Evolutionary conservation across 768 basidiomycete genomes (phyloP), one percentile per base, ranked within the genome.

Genomic region (Pisolithus tinctorius): DNA sequence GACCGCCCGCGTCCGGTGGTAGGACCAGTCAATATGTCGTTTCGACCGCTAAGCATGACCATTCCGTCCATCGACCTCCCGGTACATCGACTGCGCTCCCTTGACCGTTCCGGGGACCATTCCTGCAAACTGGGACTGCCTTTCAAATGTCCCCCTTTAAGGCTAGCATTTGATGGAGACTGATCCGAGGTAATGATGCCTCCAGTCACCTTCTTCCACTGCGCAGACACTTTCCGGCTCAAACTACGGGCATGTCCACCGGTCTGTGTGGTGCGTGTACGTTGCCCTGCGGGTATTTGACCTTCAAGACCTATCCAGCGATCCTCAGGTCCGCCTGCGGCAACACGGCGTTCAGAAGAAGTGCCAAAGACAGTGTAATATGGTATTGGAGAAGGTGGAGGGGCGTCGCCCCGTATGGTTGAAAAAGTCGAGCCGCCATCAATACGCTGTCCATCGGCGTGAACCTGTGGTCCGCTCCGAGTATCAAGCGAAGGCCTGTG

Each of bases 291-390:
- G 23, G 41, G 30, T 26, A 54, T 36, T 37, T 46, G 47, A 36
- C 49, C 29, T 45, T 56, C 54, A 40, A 41, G 17, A 40, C 13
- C 47, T 26, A 40, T 34, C 45, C 37, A 65, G 44, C 48, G 58
- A 53, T 78, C 78, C 9, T 71, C 71, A 0, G 71, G 69, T 9
- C 72, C 70, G 0, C 74, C 76, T 0, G 74, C 73, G 11, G 71
- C 73, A 14, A 78, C 68, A 6, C 75, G 65, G 7, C 70, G 71
- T 1, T 71, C 79, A 1, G 75, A 69, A 0, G 69, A 61, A 6
- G 71, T 68, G 1, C 81, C 81, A 51, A 81, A 73, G 14, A 82
- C 74, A 4, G 81, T 79, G 56, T 81, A 81, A 47, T 81, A 79
- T n/a, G 80, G 79, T 9, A 65, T 69, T 31, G 60, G 55, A 11